These are phyloP conservation scores for Pholiota conissans DNA, from an alignment of 768 basidiomycete genomes.

Conservation along the genomic window DNA sequence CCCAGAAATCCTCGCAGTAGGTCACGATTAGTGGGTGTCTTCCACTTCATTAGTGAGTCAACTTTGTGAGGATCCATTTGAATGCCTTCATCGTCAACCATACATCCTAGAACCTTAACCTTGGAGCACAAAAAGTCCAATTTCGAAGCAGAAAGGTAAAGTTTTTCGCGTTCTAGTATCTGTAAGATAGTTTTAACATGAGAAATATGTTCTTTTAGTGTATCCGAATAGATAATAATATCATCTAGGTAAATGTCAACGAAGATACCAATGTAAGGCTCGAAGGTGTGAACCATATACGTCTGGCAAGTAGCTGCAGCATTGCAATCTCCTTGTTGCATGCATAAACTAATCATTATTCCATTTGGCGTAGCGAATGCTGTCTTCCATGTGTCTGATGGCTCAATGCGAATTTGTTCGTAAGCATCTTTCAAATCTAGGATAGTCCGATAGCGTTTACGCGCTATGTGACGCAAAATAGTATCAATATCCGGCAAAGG, in stretches of 20 bases:
- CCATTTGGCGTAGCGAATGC: conserved; percentile 37
- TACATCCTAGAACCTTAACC: conserved; percentile 26
- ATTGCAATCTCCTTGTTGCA: conserved; percentile 31
- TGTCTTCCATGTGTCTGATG: conserved; percentile 22
- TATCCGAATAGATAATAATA: conserved; percentile 42
- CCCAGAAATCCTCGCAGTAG: conserved; percentile 33
- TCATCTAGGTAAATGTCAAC: conserved; percentile 42
- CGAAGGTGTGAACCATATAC: conserved; percentile 40
- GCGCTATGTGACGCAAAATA: conserved; percentile 32
- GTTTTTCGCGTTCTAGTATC: conserved; percentile 29
- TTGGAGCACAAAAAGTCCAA: conserved; percentile 28
- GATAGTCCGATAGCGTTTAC: conserved; percentile 25
- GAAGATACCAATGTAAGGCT: conserved; percentile 29
- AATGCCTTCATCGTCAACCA: conserved; percentile 37
- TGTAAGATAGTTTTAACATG: conserved; percentile 32
- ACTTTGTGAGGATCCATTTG: conserved; percentile 46
- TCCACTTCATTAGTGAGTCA: conserved; percentile 32
- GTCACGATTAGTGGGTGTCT: conserved; percentile 31
- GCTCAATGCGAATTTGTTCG: conserved; percentile 35
- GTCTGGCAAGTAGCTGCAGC: conserved; percentile 41
- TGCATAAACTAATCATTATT: conserved; percentile 38
- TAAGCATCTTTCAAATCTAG: conserved; percentile 42
- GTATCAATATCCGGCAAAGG: conserved; percentile 42
- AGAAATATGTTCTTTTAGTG: conserved; percentile 31
- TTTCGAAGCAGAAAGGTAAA: conserved; percentile 37